Evolutionary conservation across 371 early-diverging fungal species (phyloP).

Genomic region (Mortierella sp.): DNA sequence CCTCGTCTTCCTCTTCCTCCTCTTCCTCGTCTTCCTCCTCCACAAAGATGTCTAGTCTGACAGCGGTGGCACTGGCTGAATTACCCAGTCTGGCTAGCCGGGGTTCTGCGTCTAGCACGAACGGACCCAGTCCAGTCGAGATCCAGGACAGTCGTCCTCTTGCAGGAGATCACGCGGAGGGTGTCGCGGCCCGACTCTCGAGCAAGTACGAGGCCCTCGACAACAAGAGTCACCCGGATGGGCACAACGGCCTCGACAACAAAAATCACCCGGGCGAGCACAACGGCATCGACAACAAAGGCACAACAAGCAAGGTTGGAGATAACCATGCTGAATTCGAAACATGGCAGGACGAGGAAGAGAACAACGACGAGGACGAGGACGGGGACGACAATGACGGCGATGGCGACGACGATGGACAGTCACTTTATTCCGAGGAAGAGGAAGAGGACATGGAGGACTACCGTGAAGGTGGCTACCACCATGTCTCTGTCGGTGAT

Average conservation of each 20-base stretch:
- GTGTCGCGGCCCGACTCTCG: too few species aligned
- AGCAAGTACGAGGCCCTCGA: too few species aligned
- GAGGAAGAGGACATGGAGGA: constrained; percentile 93
- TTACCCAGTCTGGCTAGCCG: too few species aligned
- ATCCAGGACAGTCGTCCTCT: too few species aligned
- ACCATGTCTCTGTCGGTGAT: constrained; percentile 90
- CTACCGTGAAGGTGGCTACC: constrained; percentile 94
- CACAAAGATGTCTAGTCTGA: not conserved
- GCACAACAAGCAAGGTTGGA: not conserved
- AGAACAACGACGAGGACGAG: constrained; percentile 7
- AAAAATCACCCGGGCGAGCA: not conserved
- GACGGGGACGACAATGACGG: constrained; percentile 7
- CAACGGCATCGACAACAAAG: constrained; percentile 4
- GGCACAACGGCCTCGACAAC: not conserved
- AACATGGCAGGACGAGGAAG: not conserved
- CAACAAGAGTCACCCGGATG: too few species aligned
- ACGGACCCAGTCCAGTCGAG: too few species aligned
- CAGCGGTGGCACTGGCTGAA: too few species aligned
- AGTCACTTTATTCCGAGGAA: constrained; percentile 61
- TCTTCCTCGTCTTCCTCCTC: too few species aligned
- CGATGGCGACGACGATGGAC: constrained; percentile 47
- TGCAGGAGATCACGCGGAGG: too few species aligned
- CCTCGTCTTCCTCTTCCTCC: not conserved
- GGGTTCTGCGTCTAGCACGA: too few species aligned
- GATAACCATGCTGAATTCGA: not conserved